Conservation (phyloP, 345 rosid genomes). For the Syzygium aqueum region DNA sequence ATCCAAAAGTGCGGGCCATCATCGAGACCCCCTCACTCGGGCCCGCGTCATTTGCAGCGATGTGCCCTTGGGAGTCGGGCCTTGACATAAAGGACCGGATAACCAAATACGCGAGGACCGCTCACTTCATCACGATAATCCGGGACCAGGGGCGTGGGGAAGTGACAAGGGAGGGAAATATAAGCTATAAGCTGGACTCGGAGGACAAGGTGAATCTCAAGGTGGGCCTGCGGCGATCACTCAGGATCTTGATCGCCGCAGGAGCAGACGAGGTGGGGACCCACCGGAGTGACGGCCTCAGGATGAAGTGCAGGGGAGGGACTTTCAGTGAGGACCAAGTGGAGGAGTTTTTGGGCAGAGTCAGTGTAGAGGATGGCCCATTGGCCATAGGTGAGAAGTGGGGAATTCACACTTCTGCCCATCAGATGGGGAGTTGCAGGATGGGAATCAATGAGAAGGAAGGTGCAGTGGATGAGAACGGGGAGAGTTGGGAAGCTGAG, state of each 20-base stretch:
- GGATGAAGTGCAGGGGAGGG: conserved; percentile 28
- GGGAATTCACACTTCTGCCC: conserved; percentile 36
- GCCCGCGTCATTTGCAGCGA: conserved; percentile 26
- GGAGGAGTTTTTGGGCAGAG: conserved; percentile 39
- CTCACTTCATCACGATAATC: conserved; percentile 32
- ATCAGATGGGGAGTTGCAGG: conserved; percentile 72
- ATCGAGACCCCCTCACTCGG: conserved; percentile 52
- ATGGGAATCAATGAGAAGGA: conserved; percentile 37
- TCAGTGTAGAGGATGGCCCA: conserved; percentile 25
- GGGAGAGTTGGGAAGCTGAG: conserved; percentile 69
- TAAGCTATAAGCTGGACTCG: conserved; percentile 18
- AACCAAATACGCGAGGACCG: conserved; percentile 45
- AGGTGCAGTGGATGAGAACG: conserved; percentile 52
- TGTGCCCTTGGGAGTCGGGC: conserved; percentile 60
- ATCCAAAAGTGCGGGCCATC: conserved; percentile 21
- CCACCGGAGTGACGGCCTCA: conserved; percentile 51
- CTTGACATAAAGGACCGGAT: conserved; percentile 40
- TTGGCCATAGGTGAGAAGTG: conserved; percentile 23
- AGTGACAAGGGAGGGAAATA: conserved; percentile 29
- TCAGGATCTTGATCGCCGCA: conserved; percentile 53
- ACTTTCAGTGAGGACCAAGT: conserved; percentile 17
- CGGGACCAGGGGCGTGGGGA: conserved; percentile 40
- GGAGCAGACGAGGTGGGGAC: conserved; percentile 71
- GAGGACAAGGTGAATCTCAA: conserved; percentile 32
- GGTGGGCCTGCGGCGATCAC: conserved; percentile 34